Base-by-base conservation (phyloP, 306 rosid species). In the Boehmeria nivea region DNA sequence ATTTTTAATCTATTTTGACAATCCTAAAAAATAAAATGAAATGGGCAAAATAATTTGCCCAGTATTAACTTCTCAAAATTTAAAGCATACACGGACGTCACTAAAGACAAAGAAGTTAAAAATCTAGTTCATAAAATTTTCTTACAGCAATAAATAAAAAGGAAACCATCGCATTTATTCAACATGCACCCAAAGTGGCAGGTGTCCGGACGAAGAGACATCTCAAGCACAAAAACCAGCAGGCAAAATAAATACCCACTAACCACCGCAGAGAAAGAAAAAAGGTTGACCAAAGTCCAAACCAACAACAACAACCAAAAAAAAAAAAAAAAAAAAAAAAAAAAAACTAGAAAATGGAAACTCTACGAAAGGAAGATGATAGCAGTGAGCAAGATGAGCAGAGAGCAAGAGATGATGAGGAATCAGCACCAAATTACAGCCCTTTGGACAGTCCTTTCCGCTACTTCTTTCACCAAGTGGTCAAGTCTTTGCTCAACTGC, bases 401-500 rank as follows among this genome's bases (percentile, higher is more conserved):
- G n/a, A n/a, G n/a, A n/a, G n/a, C n/a, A n/a, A n/a, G n/a, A n/a
- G 59, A 18, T 54, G 48, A 54, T 44, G 48, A 44, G 3, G 34
- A n/a, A n/a, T n/a, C 13, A 38, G 25, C 23, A 31, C 1, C 17
- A 17, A 8, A 27, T 18, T 13, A 5, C 28, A 22, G 11, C 25
- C 34, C 12, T n/a, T n/a, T n/a, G n/a, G n/a, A n/a, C 0, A 14
- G 9, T 43, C 6, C 13, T 33, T 34, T 60, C 12, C 71, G 86
- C 67, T 20, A 52, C 28, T 65, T 71, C 27, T 48, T 68, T 18
- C 71, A 79, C 45, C 72, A 50, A 59, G 50, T 53, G 0, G 31
- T 65, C 71, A 71, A 73, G 61, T 67, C 75, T 52, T 46, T 73
- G 48, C 12, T 63, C 27, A 51, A 63, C 27, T 63, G 68, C 42